Percentiles rank a stretch among this genome's conserved stretches.
Evolutionary conservation across 208 protist genomes (phyloP).

Genomic region (Spongospora subterranea): DNA sequence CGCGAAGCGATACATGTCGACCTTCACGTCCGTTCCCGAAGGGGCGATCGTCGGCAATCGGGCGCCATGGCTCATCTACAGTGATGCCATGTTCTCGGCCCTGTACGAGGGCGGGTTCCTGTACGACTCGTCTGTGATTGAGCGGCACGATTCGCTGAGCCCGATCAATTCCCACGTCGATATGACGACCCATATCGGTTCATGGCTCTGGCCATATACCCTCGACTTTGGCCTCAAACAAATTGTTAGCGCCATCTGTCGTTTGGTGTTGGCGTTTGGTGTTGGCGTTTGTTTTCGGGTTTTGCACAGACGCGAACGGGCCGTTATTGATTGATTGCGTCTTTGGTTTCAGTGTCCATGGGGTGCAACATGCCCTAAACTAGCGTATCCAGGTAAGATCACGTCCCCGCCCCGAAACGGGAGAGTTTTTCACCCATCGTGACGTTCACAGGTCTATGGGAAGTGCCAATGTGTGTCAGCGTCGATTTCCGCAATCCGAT

Average conservation of each 20-base stretch:
- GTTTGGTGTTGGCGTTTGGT: too few relatives aligned
- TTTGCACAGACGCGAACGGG: too few relatives aligned
- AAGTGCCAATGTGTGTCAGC: constrained; percentile 3
- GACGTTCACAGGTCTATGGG: neutral
- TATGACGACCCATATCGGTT: neutral
- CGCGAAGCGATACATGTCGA: neutral
- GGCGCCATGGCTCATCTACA: neutral
- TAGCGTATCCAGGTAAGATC: neutral
- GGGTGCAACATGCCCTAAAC: neutral
- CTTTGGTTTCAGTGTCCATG: neutral
- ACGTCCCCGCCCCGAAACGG: neutral
- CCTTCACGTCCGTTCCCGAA: neutral
- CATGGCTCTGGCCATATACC: neutral
- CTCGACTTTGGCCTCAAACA: neutral
- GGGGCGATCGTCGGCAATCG: neutral
- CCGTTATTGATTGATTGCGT: too few relatives aligned
- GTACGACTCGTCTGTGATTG: neutral
- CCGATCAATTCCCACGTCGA: neutral
- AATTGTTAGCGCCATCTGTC: neutral
- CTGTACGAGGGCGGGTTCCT: neutral
- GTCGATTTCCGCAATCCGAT: neutral
- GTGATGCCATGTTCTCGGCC: neutral
- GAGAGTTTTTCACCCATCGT: neutral
- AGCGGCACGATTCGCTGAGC: neutral
- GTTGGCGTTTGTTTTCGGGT: too few relatives aligned